Evolutionary conservation across 257 asterid species (phyloP).

Genomic region (Solanum virginianum): DNA sequence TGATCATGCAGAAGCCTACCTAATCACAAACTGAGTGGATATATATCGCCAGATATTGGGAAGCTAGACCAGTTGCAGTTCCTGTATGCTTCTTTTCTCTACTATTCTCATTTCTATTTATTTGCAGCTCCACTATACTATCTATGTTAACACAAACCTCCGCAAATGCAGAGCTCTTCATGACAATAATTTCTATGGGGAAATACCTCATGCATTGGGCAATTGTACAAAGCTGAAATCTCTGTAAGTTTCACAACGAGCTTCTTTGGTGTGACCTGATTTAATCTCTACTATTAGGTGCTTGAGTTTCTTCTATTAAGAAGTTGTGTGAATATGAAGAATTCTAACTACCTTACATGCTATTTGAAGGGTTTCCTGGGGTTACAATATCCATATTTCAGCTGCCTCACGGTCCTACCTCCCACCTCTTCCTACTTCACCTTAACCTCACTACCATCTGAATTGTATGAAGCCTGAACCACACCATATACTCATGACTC

Average conservation of each 20-base stretch:
- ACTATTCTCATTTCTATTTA: conserved; percentile 2
- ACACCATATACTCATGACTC: background rate
- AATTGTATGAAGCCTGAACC: background rate
- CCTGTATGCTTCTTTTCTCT: conserved; percentile 45
- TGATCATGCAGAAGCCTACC: conserved; percentile 71
- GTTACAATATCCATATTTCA: background rate
- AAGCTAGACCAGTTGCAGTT: conserved; percentile 73
- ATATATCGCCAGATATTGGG: conserved; percentile 74
- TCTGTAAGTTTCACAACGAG: conserved; percentile 41
- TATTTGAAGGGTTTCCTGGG: background rate
- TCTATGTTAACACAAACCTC: conserved; percentile 16
- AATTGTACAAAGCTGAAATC: conserved; percentile 78
- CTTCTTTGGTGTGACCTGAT: background rate
- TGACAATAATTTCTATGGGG: conserved; percentile 76
- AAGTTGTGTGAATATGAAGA: background rate
- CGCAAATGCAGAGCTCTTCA: conserved; percentile 62
- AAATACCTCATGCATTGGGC: conserved; percentile 81
- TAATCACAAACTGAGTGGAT: conserved; percentile 83
- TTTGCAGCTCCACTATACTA: conserved; percentile 2
- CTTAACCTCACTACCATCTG: background rate
- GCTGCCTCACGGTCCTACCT: background rate
- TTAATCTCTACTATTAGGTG: background rate
- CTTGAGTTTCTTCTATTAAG: background rate
- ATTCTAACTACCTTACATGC: background rate
- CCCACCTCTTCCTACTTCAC: background rate